These are phyloP conservation scores for Wallacemonas sp. DNA, from an alignment of 208 protist genomes.

Conservation along the genomic window DNA sequence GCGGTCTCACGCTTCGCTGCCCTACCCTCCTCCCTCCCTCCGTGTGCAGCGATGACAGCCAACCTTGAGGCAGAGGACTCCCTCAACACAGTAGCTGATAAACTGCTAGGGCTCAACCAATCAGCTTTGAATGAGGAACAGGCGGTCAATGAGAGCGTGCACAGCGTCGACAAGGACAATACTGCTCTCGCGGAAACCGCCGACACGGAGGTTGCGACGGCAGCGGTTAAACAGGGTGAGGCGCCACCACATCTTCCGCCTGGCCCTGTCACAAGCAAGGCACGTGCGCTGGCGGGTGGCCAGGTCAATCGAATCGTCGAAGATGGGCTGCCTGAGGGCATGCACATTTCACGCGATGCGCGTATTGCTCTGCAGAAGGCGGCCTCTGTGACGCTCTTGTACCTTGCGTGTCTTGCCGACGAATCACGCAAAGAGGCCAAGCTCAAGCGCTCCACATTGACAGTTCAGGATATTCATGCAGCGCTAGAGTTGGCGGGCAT, in stretches of 20 bases:
- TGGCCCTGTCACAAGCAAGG: constrained; percentile 3
- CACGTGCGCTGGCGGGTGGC: constrained; percentile 59
- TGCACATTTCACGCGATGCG: constrained; percentile 67
- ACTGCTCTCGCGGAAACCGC: background rate
- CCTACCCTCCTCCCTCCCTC: background rate
- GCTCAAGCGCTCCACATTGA: constrained; percentile 60
- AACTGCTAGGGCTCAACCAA: background rate
- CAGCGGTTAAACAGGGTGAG: background rate
- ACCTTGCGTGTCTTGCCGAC: constrained; percentile 72
- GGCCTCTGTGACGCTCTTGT: constrained; percentile 66
- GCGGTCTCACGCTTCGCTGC: no score
- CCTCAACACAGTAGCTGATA: background rate
- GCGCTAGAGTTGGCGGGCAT: constrained; percentile 74
- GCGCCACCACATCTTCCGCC: background rate
- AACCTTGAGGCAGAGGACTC: constrained; percentile 6
- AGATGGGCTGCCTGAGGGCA: constrained; percentile 55
- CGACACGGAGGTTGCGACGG: background rate
- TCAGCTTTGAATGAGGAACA: background rate
- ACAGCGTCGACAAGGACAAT: background rate
- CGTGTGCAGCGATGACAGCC: no score
- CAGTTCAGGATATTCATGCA: constrained; percentile 56
- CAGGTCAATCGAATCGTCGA: constrained; percentile 69
- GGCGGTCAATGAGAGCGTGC: background rate
- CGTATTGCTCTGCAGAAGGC: constrained; percentile 78
- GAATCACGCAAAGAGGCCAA: constrained; percentile 44